Conservation (phyloP, 2,329 filamentous ascomycete species). For the Leptographium galeiforme region DNA sequence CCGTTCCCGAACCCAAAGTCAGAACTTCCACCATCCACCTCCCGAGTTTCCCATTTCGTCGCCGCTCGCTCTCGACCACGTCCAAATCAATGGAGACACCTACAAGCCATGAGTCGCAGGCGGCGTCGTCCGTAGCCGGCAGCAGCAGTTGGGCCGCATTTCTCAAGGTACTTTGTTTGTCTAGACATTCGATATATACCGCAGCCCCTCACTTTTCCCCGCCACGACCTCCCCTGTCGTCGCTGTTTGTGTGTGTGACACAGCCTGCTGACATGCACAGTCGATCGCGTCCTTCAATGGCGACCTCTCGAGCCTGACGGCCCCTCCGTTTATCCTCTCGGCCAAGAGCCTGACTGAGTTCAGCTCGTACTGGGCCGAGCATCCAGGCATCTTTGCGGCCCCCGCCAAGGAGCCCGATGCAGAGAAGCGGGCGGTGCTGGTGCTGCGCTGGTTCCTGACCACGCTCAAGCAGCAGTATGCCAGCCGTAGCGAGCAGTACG, state of each 20-base stretch:
- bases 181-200: background rate
- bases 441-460: conserved; percentile 93
- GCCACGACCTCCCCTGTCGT: background rate
- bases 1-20: too few relatives aligned
- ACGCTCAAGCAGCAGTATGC: conserved; percentile 80
- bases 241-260: background rate
- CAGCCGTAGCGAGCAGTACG: conserved; percentile 60
- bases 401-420: conserved; percentile 68
- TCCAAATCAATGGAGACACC: conserved; percentile 6
- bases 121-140: conserved; percentile 21
- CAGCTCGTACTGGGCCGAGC: conserved; percentile 71
- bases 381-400: conserved; percentile 65
- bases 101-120: background rate
- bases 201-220: background rate
- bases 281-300: conserved; percentile 74
- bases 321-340: conserved; percentile 71
- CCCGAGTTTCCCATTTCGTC: too few relatives aligned
- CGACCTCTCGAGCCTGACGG: conserved; percentile 67
- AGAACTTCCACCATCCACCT: too few relatives aligned
- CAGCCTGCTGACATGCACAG: conserved; percentile 18
- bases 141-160: conserved; percentile 37
- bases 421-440: conserved; percentile 68
- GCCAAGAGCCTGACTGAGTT: conserved; percentile 68
- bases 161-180: conserved; percentile 28
- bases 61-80: background rate